Evolutionary conservation across 225 moss, liverwort and hornwort genomes (phyloP).

Genomic region (Pseudoscleropodium purum): DNA sequence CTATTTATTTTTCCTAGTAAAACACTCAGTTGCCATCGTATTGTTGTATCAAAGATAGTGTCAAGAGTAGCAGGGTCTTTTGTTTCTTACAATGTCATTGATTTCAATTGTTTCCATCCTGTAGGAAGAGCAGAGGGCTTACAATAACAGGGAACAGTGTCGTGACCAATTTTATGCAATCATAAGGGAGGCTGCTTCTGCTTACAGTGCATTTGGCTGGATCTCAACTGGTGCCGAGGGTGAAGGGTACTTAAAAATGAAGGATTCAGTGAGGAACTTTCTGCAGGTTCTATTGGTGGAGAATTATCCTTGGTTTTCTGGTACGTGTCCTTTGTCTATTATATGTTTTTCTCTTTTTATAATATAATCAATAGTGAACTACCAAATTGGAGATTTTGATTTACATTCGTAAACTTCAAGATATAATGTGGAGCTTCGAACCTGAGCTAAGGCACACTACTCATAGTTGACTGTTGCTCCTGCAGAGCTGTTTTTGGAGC

Average conservation of each 20-base stretch:
- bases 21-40: background rate
- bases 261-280: conserved; percentile 47
- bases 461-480: conserved; percentile 12
- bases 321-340: conserved; percentile 8
- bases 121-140: conserved; percentile 65
- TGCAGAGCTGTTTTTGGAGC: conserved; percentile 73
- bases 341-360: background rate
- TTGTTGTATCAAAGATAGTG: background rate
- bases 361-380: background rate
- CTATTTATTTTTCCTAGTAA: background rate
- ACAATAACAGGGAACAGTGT: conserved; percentile 66
- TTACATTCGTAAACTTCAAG: background rate
- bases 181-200: conserved; percentile 54
- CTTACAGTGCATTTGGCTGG: conserved; percentile 63
- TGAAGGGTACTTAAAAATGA: conserved; percentile 47
- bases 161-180: conserved; percentile 68
- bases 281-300: conserved; percentile 53
- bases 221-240: conserved; percentile 48
- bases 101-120: conserved; percentile 5
- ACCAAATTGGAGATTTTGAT: background rate
- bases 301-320: conserved; percentile 70
- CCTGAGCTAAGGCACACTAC: background rate
- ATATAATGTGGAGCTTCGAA: background rate
- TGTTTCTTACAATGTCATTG: background rate
- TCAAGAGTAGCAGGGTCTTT: background rate